These are phyloP conservation scores for Ilex aquifolium DNA, from an alignment of 257 asterid genomes.

Conservation along the genomic window DNA sequence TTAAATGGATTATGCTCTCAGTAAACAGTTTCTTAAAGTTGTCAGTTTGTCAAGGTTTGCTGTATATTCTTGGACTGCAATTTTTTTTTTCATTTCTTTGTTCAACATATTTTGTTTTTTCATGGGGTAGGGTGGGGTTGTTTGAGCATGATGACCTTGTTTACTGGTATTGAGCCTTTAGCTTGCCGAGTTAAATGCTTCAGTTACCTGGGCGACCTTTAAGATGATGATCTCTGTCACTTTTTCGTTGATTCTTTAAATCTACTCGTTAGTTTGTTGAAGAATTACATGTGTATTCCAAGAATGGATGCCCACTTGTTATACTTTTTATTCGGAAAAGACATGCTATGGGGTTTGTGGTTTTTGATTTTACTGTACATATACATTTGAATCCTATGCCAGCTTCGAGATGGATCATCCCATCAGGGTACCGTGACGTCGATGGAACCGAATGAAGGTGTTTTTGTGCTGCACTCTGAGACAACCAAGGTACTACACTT, in stretches of 20 bases:
- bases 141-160: too few species aligned
- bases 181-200: too few species aligned
- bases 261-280: not conserved
- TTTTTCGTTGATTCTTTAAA: not conserved
- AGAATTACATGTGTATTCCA: not conserved
- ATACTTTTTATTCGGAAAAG: not conserved
- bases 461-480: constrained; percentile 64
- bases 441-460: constrained; percentile 79
- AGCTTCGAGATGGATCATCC: constrained; percentile 87
- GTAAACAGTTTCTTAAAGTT: too few species aligned
- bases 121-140: too few species aligned
- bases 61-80: too few species aligned
- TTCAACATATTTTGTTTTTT: too few species aligned
- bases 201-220: not conserved
- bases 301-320: not conserved
- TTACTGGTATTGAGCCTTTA: too few species aligned
- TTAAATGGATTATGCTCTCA: too few species aligned
- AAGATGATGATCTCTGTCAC: not conserved
- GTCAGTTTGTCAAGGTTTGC: too few species aligned
- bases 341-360: not conserved
- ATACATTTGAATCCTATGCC: constrained; percentile 11
- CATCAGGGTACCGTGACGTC: constrained; percentile 91
- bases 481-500: constrained; percentile 41
- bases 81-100: too few species aligned
- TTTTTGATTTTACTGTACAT: constrained; percentile 3